Percentiles rank a stretch among this genome's conserved stretches.
Conservation (phyloP, 2,329 filamentous ascomycete species). For the Aspergillus sp. region DNA sequence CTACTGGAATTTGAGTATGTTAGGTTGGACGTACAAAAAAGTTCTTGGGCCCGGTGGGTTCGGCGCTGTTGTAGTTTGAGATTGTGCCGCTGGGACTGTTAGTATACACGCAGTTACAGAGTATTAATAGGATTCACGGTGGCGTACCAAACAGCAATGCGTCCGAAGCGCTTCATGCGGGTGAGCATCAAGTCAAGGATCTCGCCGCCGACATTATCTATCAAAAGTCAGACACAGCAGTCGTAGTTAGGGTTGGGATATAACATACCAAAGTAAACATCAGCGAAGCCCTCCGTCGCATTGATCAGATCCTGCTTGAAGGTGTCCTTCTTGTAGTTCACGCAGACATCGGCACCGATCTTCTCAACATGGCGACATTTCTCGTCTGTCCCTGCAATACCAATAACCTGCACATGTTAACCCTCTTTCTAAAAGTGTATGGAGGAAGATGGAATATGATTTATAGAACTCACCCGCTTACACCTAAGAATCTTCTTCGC, state of each 20-base stretch:
- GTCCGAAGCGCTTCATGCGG: conserved; percentile 8
- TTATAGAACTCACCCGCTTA: conserved; percentile 3
- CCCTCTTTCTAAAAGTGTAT: not conserved
- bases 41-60: conserved; percentile 16
- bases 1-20: not conserved
- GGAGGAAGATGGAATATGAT: not conserved
- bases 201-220: conserved; percentile 13
- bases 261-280: conserved; percentile 4
- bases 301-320: conserved; percentile 6
- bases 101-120: not conserved
- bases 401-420: conserved; percentile 7
- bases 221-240: not conserved
- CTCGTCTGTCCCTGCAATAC: conserved; percentile 10
- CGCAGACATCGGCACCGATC: conserved; percentile 15
- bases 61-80: conserved; percentile 21
- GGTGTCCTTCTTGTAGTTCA: conserved; percentile 8
- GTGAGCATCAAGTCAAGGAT: conserved; percentile 13
- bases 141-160: conserved; percentile 21
- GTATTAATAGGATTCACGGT: not conserved
- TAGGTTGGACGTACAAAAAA: conserved; percentile 17
- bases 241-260: not conserved
- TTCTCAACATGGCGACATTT: conserved; percentile 13
- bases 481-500: conserved; percentile 42
- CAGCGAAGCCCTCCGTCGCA: conserved; percentile 1
- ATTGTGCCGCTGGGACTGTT: conserved; percentile 21